A percentile compares a stretch with the other conserved stretches of the same genome.
Evolutionary conservation across 768 basidiomycete genomes (phyloP).

Genomic region (Xerocomellus intermedius): DNA sequence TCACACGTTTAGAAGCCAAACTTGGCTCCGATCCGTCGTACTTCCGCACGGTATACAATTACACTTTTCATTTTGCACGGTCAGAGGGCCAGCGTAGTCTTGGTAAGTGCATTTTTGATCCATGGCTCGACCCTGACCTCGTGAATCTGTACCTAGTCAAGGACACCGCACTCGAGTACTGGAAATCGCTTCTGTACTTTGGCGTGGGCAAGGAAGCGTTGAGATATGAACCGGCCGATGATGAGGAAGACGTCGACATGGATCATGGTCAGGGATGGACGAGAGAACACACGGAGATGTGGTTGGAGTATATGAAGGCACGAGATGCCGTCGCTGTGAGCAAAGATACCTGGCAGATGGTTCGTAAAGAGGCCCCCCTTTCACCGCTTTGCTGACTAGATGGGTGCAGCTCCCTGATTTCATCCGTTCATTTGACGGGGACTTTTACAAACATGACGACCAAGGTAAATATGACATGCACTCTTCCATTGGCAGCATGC

Average conservation of each 20-base stretch:
- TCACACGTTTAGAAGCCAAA: constrained; percentile 54
- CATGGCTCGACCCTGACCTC: neutral
- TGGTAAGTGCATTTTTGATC: constrained; percentile 42
- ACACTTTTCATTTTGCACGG: constrained; percentile 79
- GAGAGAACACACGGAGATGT: constrained; percentile 60
- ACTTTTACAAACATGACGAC: constrained; percentile 69
- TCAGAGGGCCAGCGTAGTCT: constrained; percentile 77
- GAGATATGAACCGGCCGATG: constrained; percentile 39
- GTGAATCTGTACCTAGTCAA: constrained; percentile 39
- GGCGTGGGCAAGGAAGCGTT: constrained; percentile 69
- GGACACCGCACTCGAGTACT: constrained; percentile 75
- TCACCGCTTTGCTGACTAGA: constrained; percentile 4
- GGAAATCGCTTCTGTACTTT: constrained; percentile 72
- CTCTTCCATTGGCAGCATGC: neutral
- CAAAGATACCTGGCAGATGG: constrained; percentile 90
- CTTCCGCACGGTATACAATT: constrained; percentile 76
- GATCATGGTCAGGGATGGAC: constrained; percentile 55
- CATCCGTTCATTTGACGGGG: constrained; percentile 67
- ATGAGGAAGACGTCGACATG: constrained; percentile 49
- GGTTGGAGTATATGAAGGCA: constrained; percentile 72
- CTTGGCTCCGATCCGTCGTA: constrained; percentile 65
- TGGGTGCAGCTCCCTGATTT: constrained; percentile 71
- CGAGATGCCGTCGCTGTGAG: constrained; percentile 75
- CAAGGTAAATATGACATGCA: constrained; percentile 52
- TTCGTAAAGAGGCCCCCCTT: constrained; percentile 33